These are phyloP conservation scores for Aspergillus latus DNA, from an alignment of 2,329 filamentous ascomycete species.

Conservation along the genomic window DNA sequence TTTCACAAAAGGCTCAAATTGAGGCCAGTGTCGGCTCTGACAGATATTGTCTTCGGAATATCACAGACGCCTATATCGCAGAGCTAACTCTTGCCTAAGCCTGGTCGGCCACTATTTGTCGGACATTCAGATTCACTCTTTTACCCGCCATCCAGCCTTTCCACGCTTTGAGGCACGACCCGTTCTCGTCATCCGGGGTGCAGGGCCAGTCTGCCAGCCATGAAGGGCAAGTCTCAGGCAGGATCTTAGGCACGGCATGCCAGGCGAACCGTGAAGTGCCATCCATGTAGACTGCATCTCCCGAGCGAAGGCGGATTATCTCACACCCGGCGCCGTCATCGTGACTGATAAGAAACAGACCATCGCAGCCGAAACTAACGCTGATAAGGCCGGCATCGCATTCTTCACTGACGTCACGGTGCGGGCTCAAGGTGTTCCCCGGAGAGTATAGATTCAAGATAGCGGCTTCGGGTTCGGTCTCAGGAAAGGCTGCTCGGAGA, in stretches of 20 bases:
- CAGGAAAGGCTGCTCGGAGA: constrained; percentile 69
- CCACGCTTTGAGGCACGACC: constrained; percentile 63
- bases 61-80: neutral
- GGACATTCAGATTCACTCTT: constrained; percentile 86
- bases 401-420: constrained; percentile 89
- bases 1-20: too few relatives aligned
- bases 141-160: constrained; percentile 85
- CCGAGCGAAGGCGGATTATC: constrained; percentile 69
- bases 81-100: neutral
- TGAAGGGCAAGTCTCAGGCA: constrained; percentile 74
- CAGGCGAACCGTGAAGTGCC: constrained; percentile 80
- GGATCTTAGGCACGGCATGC: constrained; percentile 90
- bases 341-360: constrained; percentile 79
- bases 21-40: too few relatives aligned
- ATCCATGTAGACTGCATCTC: constrained; percentile 89
- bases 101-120: constrained; percentile 64
- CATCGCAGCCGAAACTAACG: constrained; percentile 86
- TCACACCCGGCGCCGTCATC: constrained; percentile 49
- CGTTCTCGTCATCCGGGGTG: constrained; percentile 34
- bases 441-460: constrained; percentile 93
- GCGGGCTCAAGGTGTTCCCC: constrained; percentile 86
- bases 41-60: neutral
- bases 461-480: constrained; percentile 78
- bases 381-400: constrained; percentile 77
- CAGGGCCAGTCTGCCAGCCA: constrained; percentile 75